Evolutionary conservation across 805 yeast genomes (phyloP).

Genomic region (Candida berthetii): DNA sequence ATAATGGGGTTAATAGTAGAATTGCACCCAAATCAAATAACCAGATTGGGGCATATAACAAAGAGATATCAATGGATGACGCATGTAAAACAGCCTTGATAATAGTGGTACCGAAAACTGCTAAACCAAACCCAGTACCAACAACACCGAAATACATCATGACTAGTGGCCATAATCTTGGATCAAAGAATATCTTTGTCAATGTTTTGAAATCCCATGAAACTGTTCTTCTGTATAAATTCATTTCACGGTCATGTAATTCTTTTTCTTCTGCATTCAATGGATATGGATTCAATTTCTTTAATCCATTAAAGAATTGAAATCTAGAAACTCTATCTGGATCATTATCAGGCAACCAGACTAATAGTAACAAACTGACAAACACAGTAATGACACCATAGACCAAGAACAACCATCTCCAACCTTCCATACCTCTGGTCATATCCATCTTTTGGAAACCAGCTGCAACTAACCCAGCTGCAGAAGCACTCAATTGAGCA

Average conservation of each 20-base stretch:
- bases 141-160: slow-evolving; percentile 92
- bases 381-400: slow-evolving; percentile 67
- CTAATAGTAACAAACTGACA: slow-evolving; percentile 56
- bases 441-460: slow-evolving; percentile 85
- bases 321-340: slow-evolving; percentile 9
- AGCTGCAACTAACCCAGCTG: slow-evolving; percentile 80
- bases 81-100: slow-evolving; percentile 58
- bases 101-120: slow-evolving; percentile 79
- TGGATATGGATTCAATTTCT: slow-evolving; percentile 29
- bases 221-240: slow-evolving; percentile 36
- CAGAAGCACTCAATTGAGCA: slow-evolving; percentile 88
- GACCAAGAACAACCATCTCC: slow-evolving; percentile 81
- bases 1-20: slow-evolving; percentile 68
- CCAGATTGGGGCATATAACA: slow-evolving; percentile 89
- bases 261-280: slow-evolving; percentile 44
- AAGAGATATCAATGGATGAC: slow-evolving; percentile 58
- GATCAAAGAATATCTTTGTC: slow-evolving; percentile 46
- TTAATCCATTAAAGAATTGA: slow-evolving; percentile 9
- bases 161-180: slow-evolving; percentile 72
- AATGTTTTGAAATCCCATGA: slow-evolving; percentile 61
- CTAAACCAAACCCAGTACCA: slow-evolving; percentile 84
- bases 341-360: slow-evolving; percentile 76
- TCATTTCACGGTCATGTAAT: slow-evolving; percentile 58
- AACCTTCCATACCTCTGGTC: slow-evolving; percentile 63
- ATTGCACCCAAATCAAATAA: slow-evolving; percentile 76